Evolutionary conservation across 164 flowering plant genomes (phyloP).

Genomic region (Vitis labrusca): DNA sequence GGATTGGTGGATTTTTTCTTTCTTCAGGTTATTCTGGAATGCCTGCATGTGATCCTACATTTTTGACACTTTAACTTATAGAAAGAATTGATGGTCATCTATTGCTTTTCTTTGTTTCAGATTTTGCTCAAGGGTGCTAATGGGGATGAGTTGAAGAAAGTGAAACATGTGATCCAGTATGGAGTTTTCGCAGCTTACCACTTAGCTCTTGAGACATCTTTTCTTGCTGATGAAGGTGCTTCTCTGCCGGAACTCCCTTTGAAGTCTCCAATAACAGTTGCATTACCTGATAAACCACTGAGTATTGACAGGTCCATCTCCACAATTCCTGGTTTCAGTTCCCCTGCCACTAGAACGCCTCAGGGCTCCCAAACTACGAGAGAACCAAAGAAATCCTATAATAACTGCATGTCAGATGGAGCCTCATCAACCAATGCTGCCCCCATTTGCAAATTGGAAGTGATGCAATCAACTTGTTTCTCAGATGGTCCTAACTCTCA

Average conservation of each 20-base stretch:
- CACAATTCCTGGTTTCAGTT: slow-evolving; percentile 64
- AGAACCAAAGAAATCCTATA: slow-evolving; percentile 29
- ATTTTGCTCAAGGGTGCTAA: slow-evolving; percentile 81
- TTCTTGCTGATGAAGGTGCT: slow-evolving; percentile 96
- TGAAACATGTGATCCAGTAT: slow-evolving; percentile 86
- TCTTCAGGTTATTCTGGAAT: too few species aligned
- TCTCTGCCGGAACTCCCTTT: slow-evolving; percentile 76
- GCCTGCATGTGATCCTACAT: too few species aligned
- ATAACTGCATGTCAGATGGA: slow-evolving; percentile 16
- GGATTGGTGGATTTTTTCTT: too few species aligned
- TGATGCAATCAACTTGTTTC: not conserved
- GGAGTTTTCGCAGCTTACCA: slow-evolving; percentile 93
- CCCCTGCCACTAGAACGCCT: slow-evolving; percentile 35
- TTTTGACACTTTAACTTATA: too few species aligned
- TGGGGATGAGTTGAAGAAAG: slow-evolving; percentile 86
- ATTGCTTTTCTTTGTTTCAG: slow-evolving; percentile 34
- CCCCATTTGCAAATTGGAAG: slow-evolving; percentile 1
- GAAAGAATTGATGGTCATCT: too few species aligned
- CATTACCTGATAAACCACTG: slow-evolving; percentile 71
- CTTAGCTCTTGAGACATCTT: slow-evolving; percentile 86
- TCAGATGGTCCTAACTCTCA: not conserved
- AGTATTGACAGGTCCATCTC: slow-evolving; percentile 72
- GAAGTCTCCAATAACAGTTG: slow-evolving; percentile 72
- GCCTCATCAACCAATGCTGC: not conserved
- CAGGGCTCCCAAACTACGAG: slow-evolving; percentile 23